A percentile compares a stretch with the other conserved stretches of the same genome.
phyloP scores from a whole-genome alignment of 129 eudicot species.

The Apium graveolens region DNA sequence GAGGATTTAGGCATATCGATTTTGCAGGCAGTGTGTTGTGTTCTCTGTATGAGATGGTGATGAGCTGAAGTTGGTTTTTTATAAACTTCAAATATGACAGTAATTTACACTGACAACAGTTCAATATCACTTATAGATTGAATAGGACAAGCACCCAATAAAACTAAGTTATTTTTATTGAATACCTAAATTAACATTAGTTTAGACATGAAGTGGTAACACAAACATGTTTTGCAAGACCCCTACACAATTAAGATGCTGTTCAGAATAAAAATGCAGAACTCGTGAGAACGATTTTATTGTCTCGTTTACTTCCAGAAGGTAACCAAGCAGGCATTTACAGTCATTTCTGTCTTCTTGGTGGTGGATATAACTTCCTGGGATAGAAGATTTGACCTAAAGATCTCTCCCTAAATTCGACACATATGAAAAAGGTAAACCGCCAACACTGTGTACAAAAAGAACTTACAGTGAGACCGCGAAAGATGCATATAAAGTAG shows the following conservation, averaged over 20 bases:
- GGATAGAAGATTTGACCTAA: neutral
- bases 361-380: neutral
- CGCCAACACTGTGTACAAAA: neutral
- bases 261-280: neutral
- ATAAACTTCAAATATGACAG: neutral
- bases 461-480: too few species aligned
- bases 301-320: neutral
- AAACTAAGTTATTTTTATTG: neutral
- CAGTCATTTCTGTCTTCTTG: neutral
- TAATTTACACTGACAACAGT: neutral
- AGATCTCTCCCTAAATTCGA: neutral
- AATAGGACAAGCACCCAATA: neutral
- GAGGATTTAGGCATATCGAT: constrained; percentile 8
- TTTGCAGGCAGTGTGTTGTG: neutral
- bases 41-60: neutral
- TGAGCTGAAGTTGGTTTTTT: neutral
- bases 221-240: neutral
- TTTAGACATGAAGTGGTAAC: neutral
- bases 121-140: too few species aligned
- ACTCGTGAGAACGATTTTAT: neutral
- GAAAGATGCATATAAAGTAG: too few species aligned
- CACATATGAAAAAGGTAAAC: too few species aligned
- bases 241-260: neutral
- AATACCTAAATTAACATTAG: neutral
- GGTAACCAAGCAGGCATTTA: neutral